Base-by-base conservation (phyloP, 2,329 filamentous ascomycete genomes). In the Xylaria arbuscula region DNA sequence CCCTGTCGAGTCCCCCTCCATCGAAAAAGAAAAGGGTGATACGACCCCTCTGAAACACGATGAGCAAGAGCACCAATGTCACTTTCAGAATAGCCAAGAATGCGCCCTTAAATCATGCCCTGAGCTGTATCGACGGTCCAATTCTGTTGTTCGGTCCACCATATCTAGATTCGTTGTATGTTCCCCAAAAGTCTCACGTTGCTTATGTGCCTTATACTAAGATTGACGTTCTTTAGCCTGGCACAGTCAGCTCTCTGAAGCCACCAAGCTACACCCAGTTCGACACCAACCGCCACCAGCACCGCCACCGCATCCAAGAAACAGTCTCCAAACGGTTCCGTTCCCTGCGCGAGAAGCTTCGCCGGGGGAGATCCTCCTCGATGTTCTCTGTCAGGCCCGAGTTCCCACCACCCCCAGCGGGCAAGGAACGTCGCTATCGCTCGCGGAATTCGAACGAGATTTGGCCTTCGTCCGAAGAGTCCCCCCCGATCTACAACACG, bases 391-490 rank as follows among this genome's bases (percentile, higher is more conserved):
- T 74, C 3, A 71, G 73, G 24, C 75, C 76, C 9, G 76, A 77
- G 2, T 75, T 76, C 22, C 72, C 74, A 56, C 72, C 71, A 1
- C 74, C 72, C 3, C 76, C 66, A 0, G 53, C 69, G 28, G 73
- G 72, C 11, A 76, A 70, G 36, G 73, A 76, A 50, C 75, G 76
- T 4, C 76, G 76, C 8, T 69, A 73, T 34, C 69, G 75, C 8
- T 74, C 77, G 11, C 76, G 77, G 5, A 72, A 74, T 36, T 76
- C 75, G 10, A 65, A 70, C 17, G 74, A 77, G 34, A 73, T 75
- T 1, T 76, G 71, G 72, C 74, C 75, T 7, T 77, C 76, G 13
- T 77, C 76, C 3, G 73, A 77, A 15, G 76, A 77, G 53, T 74
- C 68, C 7, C 75, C 74, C 9, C 75, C 74, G 2, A 38, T 77